Evolutionary conservation across 176 grass and related monocot genomes (phyloP), one percentile per base, ranked within the genome.

Genomic region (Bromus sterilis): DNA sequence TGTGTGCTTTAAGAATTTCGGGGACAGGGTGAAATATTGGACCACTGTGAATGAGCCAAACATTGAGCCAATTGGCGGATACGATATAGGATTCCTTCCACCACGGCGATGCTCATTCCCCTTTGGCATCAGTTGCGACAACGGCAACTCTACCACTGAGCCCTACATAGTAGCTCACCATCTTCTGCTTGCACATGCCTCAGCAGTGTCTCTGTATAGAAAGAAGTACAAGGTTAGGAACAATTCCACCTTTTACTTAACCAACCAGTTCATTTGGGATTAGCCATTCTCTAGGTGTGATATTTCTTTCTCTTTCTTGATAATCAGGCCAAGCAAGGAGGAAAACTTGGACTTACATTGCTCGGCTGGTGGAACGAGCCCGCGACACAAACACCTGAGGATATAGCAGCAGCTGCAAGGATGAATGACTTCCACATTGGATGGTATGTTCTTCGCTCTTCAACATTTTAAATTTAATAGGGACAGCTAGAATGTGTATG

Each of bases 1-100:
- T 37, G 92, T 98, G 35, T 98, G 96, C 85, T 98, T 98, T 60
- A 88, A 89, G 63, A 94, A 88, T 83, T 98, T 95, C 3, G 96
- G 92, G 0, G 93, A 98, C 77, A 87, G 96, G 67, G 93, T 98
- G 34, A 95, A 95, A 36, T 16, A 91, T 59, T 98, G 96, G 96
- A 86, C 84, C 68, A 95, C 93, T 5, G 77, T 98, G 35, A 95
- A 95, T 11, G 93, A 98, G 55, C 93, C 93, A 9, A 98, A 98
- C 70, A 6, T 95, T 28, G 90, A 98, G 18, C 82, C 93, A 0
- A 31, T 95, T 34, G 86, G 88, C 0, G 93, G 96, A 11, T 93
- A 95, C 0, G 96, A 93, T 33, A n/a, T 78, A 24, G 96, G 93
- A 29, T 28, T 82, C 31, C 58, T 88, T 14, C 84, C 96, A 1